Evolutionary conservation across 441 rosid genomes (phyloP), one percentile per base, ranked within the genome.

Genomic region (Euphorbia schlechtendalii): DNA sequence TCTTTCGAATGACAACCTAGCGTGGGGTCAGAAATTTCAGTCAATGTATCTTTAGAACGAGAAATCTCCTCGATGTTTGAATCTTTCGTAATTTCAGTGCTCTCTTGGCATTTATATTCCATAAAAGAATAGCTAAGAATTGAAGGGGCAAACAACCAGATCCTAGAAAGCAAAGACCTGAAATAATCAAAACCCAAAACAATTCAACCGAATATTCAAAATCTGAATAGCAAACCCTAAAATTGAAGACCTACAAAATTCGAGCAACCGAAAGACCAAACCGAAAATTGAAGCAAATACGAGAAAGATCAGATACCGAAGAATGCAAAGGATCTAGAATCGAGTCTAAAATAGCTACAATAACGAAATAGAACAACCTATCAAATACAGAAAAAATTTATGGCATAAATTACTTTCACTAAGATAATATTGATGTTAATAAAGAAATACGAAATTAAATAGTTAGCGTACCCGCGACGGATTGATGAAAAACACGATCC

Each of bases 101-200:
- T 71, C 45, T 64, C 80, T 69, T 78, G 89, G 82, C 86, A 84
- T 74, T 83, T 85, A 81, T 83, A 84, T 83, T 64, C 96, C 90
- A 88, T 86, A 78, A 84, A 81, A 27, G 61, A 65, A 65, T 59
- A 41, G 36, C 15, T 75, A 64, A 56, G 58, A 68, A 24, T 25
- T 13, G 12, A 56, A n/a, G 21, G 46, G 56, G 67, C 20, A 15
- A 46, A 22, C 36, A 28, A 40, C 69, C 5, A 18, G 71, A 59
- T 28, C 54, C 48, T 61, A 59, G 3, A 32, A 52, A 20, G 41
- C 10, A 38, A 62, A 53, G 36, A 57, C 48, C 56, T 30, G 1
- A 58, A 34, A 40, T 7, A 6, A 63, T 6, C 8, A 40, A 69
- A 65, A 25, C 66, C 68, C 68, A 48, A 57, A 24, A 25, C 2